Base-by-base conservation (phyloP, 2,329 filamentous ascomycete genomes). In the Scortechinia acanthostroma region DNA sequence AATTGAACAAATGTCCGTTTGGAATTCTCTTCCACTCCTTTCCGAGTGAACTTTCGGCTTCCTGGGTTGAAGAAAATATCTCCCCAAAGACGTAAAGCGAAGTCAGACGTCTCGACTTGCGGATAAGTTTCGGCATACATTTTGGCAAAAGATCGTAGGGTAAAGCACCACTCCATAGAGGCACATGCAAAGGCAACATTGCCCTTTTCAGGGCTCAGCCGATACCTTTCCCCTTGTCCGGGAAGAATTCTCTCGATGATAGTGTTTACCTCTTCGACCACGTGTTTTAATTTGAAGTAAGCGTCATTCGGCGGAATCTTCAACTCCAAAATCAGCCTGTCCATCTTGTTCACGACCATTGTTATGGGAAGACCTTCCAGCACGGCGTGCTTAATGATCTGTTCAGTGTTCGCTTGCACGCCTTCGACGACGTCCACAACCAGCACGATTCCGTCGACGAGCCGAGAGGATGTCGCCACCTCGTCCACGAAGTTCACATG, bases 401-500 rank as follows among this genome's bases (percentile, higher is more conserved):
- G 88, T 66, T 98, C 91, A 0, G 93, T 95, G 62, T 95, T 95
- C 55, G 93, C 78, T 67, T 97, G 93, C n/a, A 98, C 91, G n/a
- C 93, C 93, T 63, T 98, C 93, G 1, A 98, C 88, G 19, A 96
- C 89, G 61, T 98, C 93, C 15, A 98, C 91, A 14, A 98, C 85
- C 43, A 98, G 69, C 44, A 94, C 91, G 20, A 97, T 82, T 48
- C 93, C 93, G 59, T 98, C 93, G 3, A 87, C 91, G 44, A 98
- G 68, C 35, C 93, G 81, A 55, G 95, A 71, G 1, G 90, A 86
- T 3, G 90, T 83, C 5, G 93, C 93, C 28, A 98, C 89, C 64
- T 98, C 93, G 60, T 98, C 93, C 35, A 94, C 91, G 61, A 98
- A 98, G 64, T 98, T 96, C 58, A 97, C 93, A 61, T 98, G 93